Base-by-base conservation (phyloP, 805 yeast species). In the Candida schatavii region DNA sequence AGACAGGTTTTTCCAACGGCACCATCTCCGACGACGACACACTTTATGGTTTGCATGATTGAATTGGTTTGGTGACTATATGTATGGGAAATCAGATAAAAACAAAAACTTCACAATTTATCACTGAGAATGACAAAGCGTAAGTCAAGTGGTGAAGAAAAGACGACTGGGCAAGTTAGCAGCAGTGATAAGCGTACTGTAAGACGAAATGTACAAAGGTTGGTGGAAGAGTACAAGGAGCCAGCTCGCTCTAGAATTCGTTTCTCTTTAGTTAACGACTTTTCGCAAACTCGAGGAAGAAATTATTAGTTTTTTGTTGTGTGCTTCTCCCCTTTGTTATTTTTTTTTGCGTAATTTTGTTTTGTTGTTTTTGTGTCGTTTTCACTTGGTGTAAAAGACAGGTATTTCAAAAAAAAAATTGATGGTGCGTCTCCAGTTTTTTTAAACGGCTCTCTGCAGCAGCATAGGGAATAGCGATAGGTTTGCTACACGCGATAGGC, bases 1-100 rank as follows among this genome's bases (percentile, higher is more conserved):
- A 93, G 80, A 72, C 98, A 91, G 15, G 98, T 91, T 46, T 89
- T 91, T 56, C 99, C 99, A 49, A 93, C 98, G 54, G 98, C 98
- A 87, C 99, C 99, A 71, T 93, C 99, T 51, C 99, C 99, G 43
- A 93, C 98, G 51, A 91, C 97, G 51, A 93, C 98, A 77, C 98
- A 93, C 70, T 91, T 91, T 65, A 86, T 76, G 45, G 83, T 74
- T 60, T 74, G 78, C 80, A 76, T 75, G 35, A 17, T 41, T 17
- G n/a, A n/a, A n/a, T n/a, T n/a, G n/a, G n/a, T n/a, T n/a, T n/a
- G n/a, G n/a, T n/a, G n/a, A n/a, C n/a, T n/a, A n/a, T n/a, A n/a
- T n/a, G n/a, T n/a, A n/a, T n/a, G n/a, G n/a, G n/a, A n/a, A n/a
- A n/a, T n/a, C n/a, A n/a, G n/a, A n/a, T n/a, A n/a, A n/a, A n/a